Base-by-base conservation (phyloP, 2,329 filamentous ascomycete genomes). In the Paecilomyces dactylethromorphus region DNA sequence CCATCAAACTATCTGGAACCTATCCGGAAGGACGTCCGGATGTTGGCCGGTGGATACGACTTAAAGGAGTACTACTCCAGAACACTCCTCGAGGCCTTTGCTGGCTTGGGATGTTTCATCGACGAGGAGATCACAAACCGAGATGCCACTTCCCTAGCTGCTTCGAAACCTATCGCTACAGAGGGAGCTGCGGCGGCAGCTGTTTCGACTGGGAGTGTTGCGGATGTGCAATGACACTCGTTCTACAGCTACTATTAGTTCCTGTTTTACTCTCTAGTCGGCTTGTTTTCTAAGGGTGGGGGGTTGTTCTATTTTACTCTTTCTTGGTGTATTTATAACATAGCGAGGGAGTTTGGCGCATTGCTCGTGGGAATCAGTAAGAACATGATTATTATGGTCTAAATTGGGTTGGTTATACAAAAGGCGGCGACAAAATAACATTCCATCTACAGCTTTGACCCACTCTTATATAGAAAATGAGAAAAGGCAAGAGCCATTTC, bases 61-160 rank as follows among this genome's bases (percentile, higher is more conserved):
- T 79, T 93, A 51, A 80, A 84, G 33, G 92, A 96, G 70, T 97
- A 94, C 70, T 90, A 91, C 67, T 81, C 86, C 7, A 82, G 92
- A 24, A 87, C 90, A 24, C 78, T 99, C 70, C 89, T 91, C 61
- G 92, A 97, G 70, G 92, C 93, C 0, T 97, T 97, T 75, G 86
- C 90, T 0, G 94, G 95, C 0, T 74, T 99, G 60, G 91, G 90
- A 0, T 90, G 96, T 50, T 95, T 96, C 66, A 80, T 99, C 50
- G 88, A 84, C 35, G 91, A 97, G 53, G 92, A 96, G 69, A 68
- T 79, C 18, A 58, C 71, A 1, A 64, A 69, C 39, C 65, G 73
- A 50, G 68, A 74, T 49, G 63, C 63, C 60, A 33, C 60, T 54
- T 58, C 60, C 63, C 33, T 63, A 7, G 63, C 63, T 3, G 50